A percentile compares a stretch with the other conserved stretches of the same genome.
These are phyloP conservation scores for Metschnikowia anglica DNA, from an alignment of 805 yeast species.

Conservation along the genomic window DNA sequence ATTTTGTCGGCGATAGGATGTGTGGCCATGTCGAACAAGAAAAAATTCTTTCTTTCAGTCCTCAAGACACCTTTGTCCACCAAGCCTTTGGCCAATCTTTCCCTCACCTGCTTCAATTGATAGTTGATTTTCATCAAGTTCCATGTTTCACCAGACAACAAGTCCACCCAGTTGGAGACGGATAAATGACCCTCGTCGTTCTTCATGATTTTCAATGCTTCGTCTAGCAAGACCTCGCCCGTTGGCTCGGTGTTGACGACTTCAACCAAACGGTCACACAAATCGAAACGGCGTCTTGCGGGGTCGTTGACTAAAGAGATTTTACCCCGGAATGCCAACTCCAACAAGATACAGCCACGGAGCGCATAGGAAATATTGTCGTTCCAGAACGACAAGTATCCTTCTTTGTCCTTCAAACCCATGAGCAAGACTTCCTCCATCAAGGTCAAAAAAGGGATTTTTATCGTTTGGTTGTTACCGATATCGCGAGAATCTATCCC, in stretches of 20 bases:
- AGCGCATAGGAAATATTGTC: conserved; percentile 95
- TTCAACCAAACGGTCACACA: conserved; percentile 83
- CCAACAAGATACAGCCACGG: conserved; percentile 90
- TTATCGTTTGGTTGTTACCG: conserved; percentile 38
- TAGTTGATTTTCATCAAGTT: conserved; percentile 89
- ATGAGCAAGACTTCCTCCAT: conserved; percentile 95
- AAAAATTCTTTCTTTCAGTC: conserved; percentile 92
- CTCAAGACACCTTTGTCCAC: conserved; percentile 96
- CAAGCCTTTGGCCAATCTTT: conserved; percentile 91
- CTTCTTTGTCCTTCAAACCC: conserved; percentile 95
- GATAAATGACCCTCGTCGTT: conserved; percentile 73
- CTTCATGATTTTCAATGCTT: conserved; percentile 87
- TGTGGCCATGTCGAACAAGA: conserved; percentile 97
- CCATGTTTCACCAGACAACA: conserved; percentile 96
- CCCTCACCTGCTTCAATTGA: conserved; percentile 96
- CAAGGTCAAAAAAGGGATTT: conserved; percentile 74
- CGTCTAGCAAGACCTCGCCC: conserved; percentile 94
- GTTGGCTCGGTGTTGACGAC: conserved; percentile 84
- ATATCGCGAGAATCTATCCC: conserved; percentile 81
- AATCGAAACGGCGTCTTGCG: conserved; percentile 82
- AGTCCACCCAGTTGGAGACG: conserved; percentile 89
- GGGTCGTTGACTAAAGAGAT: conserved; percentile 90
- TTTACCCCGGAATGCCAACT: conserved; percentile 86
- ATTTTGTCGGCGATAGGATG: conserved; percentile 90
- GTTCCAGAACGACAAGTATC: conserved; percentile 96